Conservation (phyloP, 2,329 filamentous ascomycete species). For the Paecilomyces niveus region DNA sequence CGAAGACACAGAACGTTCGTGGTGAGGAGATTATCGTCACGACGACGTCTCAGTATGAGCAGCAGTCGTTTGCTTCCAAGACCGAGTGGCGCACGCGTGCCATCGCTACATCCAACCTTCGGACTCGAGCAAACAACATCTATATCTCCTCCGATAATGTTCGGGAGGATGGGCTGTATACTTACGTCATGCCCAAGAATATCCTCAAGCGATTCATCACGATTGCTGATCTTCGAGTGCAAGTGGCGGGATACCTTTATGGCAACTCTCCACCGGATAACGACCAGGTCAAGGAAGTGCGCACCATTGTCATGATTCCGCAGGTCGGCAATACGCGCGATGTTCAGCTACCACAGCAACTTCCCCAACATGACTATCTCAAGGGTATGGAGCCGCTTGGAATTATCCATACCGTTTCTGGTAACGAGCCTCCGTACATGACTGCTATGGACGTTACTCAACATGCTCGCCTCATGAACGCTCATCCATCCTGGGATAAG, state of each 20-base stretch:
- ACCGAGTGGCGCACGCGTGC: conserved; percentile 97
- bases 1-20: conserved; percentile 94
- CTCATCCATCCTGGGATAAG: conserved; percentile 73
- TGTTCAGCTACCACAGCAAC: conserved; percentile 79
- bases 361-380: conserved; percentile 89
- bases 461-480: conserved; percentile 81
- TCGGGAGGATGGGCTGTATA: conserved; percentile 77
- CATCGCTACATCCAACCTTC: conserved; percentile 91
- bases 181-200: conserved; percentile 99
- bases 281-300: conserved; percentile 92
- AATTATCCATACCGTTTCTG: conserved; percentile 90
- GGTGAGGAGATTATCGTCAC: conserved; percentile 98
- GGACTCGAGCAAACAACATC: conserved; percentile 93
- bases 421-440: conserved; percentile 96
- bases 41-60: conserved; percentile 95
- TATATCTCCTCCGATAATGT: conserved; percentile 96
- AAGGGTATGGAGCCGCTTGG: conserved; percentile 82
- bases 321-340: conserved; percentile 91
- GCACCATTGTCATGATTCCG: conserved; percentile 94
- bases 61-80: conserved; percentile 96
- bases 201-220: conserved; percentile 97
- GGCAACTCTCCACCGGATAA: conserved; percentile 89
- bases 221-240: conserved; percentile 89
- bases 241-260: conserved; percentile 94
- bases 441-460: conserved; percentile 89